Conservation (phyloP, 1,284 basidiomycete species). For the Microbotryum intermedium region DNA sequence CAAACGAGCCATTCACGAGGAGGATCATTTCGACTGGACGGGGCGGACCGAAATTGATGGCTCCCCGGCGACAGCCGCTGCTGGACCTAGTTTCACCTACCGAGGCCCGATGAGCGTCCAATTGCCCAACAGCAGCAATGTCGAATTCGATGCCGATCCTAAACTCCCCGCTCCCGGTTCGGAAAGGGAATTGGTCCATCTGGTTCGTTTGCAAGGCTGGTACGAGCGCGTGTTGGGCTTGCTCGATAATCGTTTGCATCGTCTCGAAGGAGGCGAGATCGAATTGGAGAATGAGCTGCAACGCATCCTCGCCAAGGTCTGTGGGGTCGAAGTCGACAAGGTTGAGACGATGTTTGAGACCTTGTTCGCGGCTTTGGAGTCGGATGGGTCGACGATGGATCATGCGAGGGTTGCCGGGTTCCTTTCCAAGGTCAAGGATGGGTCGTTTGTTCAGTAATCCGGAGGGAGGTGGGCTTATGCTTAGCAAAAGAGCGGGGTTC, state of each 20-base stretch:
- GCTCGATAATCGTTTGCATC: constrained; percentile 41
- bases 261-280: constrained; percentile 26
- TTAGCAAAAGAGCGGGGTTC: too few species aligned
- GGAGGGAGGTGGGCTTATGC: too few species aligned
- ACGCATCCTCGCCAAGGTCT: constrained; percentile 26
- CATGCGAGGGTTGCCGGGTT: constrained; percentile 20
- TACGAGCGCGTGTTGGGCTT: constrained; percentile 65
- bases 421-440: constrained; percentile 22
- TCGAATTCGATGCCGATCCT: constrained; percentile 32
- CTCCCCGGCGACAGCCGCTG: constrained; percentile 40
- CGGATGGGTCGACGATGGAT: constrained; percentile 20
- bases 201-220: constrained; percentile 72
- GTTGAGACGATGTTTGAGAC: constrained; percentile 43
- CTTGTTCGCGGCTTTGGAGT: constrained; percentile 53
- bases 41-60: constrained; percentile 64
- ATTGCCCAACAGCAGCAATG: constrained; percentile 25
- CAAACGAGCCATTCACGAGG: constrained; percentile 63
- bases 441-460: not conserved
- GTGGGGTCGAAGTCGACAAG: constrained; percentile 23
- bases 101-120: constrained; percentile 53
- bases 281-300: constrained; percentile 31
- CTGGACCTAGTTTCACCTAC: constrained; percentile 55
- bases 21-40: constrained; percentile 78
- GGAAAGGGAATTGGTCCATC: constrained; percentile 50
- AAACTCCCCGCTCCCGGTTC: constrained; percentile 46